Percentiles rank a stretch among this genome's conserved stretches.
phyloP scores from a whole-genome alignment of 345 rosid species.

The Acer saccharum region DNA sequence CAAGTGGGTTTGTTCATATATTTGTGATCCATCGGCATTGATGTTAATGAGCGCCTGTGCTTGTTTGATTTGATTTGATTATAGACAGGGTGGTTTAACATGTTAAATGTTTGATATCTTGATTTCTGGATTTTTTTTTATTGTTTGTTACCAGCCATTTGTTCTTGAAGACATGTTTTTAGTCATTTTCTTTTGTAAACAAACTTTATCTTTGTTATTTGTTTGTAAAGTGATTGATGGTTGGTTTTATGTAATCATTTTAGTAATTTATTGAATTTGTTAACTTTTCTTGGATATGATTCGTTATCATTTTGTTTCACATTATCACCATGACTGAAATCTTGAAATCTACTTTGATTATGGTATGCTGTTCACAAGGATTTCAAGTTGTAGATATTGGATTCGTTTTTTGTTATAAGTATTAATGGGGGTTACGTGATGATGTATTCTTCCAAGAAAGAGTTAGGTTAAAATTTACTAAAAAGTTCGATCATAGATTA shows the following conservation, averaged over 20 bases:
- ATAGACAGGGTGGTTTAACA: background rate
- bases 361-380: background rate
- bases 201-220: background rate
- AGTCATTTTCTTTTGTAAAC: background rate
- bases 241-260: background rate
- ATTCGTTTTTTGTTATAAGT: background rate
- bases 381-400: background rate
- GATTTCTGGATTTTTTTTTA: background rate
- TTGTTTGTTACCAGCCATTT: background rate
- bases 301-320: background rate
- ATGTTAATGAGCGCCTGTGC: background rate
- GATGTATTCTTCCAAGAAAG: background rate
- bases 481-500: background rate
- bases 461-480: background rate
- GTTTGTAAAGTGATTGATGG: background rate
- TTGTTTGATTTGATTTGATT: background rate
- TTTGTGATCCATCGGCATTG: conserved; percentile 4
- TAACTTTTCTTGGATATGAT: background rate
- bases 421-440: background rate
- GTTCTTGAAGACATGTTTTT: background rate
- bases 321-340: background rate
- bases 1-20: background rate
- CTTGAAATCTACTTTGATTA: background rate
- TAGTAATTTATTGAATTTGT: background rate
- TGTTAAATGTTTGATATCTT: background rate